Evolutionary conservation across 495 filamentous ascomycete genomes (phyloP).

Genomic region (Podospora tetraspora): DNA sequence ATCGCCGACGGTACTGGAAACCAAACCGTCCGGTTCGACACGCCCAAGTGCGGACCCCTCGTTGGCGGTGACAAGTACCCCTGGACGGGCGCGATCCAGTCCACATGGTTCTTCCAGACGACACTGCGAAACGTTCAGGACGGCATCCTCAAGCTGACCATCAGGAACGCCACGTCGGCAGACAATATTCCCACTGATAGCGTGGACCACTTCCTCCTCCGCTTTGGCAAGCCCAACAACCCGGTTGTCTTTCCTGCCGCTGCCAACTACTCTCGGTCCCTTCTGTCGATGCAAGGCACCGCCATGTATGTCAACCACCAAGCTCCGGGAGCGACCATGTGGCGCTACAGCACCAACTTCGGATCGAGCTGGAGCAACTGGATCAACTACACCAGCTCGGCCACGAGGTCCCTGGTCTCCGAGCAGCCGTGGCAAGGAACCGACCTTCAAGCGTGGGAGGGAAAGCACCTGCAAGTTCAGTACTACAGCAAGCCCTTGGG

Average conservation of each 20-base stretch:
- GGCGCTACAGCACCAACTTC: constrained; percentile 60
- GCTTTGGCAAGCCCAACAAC: constrained; percentile 45
- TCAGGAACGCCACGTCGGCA: constrained; percentile 44
- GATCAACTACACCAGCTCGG: constrained; percentile 48
- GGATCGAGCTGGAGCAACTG: constrained; percentile 56
- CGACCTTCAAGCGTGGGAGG: constrained; percentile 56
- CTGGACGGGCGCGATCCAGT: constrained; percentile 46
- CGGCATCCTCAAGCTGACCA: constrained; percentile 58
- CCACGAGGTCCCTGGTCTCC: constrained; percentile 37
- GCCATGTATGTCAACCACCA: constrained; percentile 50
- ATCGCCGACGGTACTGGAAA: constrained; percentile 10
- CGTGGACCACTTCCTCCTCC: constrained; percentile 49
- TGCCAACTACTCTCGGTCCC: constrained; percentile 54
- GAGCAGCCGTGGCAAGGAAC: constrained; percentile 55
- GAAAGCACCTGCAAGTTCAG: constrained; percentile 60
- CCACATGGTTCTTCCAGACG: constrained; percentile 50
- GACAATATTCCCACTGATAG: constrained; percentile 37
- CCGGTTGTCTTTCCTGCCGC: constrained; percentile 53
- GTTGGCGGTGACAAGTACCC: background rate
- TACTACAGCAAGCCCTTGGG: constrained; percentile 63
- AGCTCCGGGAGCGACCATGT: constrained; percentile 60
- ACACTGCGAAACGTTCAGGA: constrained; percentile 57
- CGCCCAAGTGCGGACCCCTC: constrained; percentile 36
- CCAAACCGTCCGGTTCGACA: constrained; percentile 47
- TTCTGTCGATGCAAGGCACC: constrained; percentile 39